Base-by-base conservation (phyloP, 1,284 basidiomycete species). In the Dichomitus squalens region DNA sequence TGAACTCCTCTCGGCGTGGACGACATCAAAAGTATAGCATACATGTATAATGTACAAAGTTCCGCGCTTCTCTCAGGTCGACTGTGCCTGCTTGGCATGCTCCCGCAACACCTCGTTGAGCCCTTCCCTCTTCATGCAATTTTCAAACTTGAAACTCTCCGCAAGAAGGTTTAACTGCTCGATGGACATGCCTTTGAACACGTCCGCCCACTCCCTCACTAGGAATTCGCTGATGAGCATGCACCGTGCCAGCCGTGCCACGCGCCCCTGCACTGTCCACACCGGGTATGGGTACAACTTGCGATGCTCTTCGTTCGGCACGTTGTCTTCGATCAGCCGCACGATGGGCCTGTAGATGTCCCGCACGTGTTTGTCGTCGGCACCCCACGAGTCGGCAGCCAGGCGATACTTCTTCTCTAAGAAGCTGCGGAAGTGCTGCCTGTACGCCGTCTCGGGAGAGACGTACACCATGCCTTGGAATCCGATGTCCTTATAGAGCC, bases 161-260 rank as follows among this genome's bases (percentile, higher is more conserved):
- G 86, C 85, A 11, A 89, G 72, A 58, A 70, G 75, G 51, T 88
- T 85, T 49, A 89, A 68, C 69, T 89, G 80, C n/a, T 74, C 75
- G 62, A 77, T 69, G 21, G 66, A 75, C 73, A 85, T 78, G 1
- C 81, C 86, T 21, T 72, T 71, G 69, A 91, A 86, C 59, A 82
- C 77, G 46, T 82, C 81, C 0, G 86, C 87, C 80, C 83, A 90
- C 64, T 89, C 86, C 57, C 73, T 73, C 25, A 84, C 80, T 60
- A 90, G 70, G 65, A 83, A 86, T 68, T 90, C 86, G 2, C 80
- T 79, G 3, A 90, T 70, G n/a, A 90, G 73, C 44, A 84, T 86
- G 64, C 83, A 82, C 39, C 86, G 76, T 5, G 82, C 74, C 31
- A 87, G 67, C 35, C 85, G 77, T 1, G 76, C 79, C 20, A 85